phyloP scores from a whole-genome alignment of 345 rosid genomes.

The Citrus mangshanensis region DNA sequence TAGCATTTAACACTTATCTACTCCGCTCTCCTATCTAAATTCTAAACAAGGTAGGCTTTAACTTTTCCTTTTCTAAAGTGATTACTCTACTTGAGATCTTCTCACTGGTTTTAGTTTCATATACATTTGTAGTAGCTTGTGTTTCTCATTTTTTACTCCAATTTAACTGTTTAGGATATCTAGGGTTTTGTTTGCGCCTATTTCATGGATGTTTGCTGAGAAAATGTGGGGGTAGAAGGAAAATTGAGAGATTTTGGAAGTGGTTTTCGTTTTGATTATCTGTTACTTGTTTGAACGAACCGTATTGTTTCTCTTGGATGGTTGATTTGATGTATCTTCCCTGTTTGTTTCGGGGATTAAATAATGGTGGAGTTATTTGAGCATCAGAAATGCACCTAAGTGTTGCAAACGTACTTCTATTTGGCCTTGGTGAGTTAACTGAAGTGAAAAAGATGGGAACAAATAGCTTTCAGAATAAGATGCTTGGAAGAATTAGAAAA shows the following conservation, averaged over 20 bases:
- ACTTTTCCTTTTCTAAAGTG: not conserved
- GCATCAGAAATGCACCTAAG: not conserved
- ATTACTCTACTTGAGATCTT: not conserved
- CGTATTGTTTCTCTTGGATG: not conserved
- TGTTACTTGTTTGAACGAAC: not conserved
- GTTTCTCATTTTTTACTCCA: not conserved
- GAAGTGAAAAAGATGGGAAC: not conserved
- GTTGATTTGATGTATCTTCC: not conserved
- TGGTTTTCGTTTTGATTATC: not conserved
- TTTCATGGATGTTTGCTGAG: conserved; percentile 5
- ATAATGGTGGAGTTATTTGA: not conserved
- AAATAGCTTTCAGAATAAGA: not conserved
- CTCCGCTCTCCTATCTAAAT: not conserved
- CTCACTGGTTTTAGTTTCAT: not conserved
- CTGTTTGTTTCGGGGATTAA: not conserved
- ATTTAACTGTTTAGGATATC: not conserved
- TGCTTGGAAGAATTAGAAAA: not conserved
- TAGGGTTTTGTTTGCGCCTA: not conserved
- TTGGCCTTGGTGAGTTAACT: not conserved
- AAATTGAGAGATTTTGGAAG: not conserved
- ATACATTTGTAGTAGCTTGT: too few species aligned
- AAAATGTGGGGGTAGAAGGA: not conserved
- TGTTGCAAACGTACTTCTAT: not conserved
- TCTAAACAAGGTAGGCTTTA: conserved; percentile 16
- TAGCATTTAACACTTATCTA: not conserved